Evolutionary conservation across 306 rosid genomes (phyloP).

Genomic region (Vigna angularis): DNA sequence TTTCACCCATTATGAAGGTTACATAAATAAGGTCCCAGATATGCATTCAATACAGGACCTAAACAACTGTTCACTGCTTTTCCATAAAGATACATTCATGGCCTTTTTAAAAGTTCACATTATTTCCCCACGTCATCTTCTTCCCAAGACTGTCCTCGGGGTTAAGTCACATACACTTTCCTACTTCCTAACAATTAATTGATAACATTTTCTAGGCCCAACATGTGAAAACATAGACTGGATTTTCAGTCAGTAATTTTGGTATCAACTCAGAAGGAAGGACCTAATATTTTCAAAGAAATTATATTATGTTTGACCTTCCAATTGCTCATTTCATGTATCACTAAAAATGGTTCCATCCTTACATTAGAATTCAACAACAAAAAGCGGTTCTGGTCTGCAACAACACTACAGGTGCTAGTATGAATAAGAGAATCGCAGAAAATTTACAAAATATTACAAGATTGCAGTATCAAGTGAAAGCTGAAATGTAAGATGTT

Average conservation of each 20-base stretch:
- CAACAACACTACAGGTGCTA: neutral
- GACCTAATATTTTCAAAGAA: neutral
- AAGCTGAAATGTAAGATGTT: slow-evolving; percentile 14
- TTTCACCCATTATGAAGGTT: slow-evolving; percentile 31
- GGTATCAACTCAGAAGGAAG: neutral
- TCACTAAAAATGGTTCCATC: slow-evolving; percentile 24
- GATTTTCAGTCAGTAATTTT: neutral
- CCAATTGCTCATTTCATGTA: neutral
- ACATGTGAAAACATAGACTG: slow-evolving; percentile 24
- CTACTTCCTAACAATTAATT: neutral
- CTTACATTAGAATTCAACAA: neutral
- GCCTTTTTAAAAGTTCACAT: slow-evolving; percentile 26
- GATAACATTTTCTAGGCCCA: neutral
- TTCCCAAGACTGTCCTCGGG: slow-evolving; percentile 1
- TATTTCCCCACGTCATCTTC: slow-evolving; percentile 36
- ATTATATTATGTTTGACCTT: slow-evolving; percentile 29
- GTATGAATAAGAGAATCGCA: neutral
- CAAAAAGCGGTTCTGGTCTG: neutral
- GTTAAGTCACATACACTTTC: neutral
- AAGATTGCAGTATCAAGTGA: neutral
- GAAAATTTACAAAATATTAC: slow-evolving; percentile 10
- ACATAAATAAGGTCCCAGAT: slow-evolving; percentile 28
- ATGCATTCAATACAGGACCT: slow-evolving; percentile 38
- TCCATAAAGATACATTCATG: slow-evolving; percentile 34
- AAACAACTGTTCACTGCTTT: slow-evolving; percentile 35